Percentiles rank a stretch among this genome's conserved stretches.
Conservation (phyloP, 1,284 basidiomycete genomes). For the Apiotrichum domesticum region DNA sequence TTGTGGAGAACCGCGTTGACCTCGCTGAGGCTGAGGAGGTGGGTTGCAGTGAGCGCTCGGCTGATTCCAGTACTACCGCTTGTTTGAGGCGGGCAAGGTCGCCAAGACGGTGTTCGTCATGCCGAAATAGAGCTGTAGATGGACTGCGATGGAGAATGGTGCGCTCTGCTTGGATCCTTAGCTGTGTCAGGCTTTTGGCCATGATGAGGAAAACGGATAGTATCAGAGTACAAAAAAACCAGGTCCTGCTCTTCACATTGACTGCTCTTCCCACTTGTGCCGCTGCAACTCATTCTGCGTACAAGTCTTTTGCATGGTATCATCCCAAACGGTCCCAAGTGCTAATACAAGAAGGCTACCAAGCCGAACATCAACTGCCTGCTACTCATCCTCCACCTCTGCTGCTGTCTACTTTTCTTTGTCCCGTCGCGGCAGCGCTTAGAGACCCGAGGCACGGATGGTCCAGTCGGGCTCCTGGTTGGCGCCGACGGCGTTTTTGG, state of each 20-base stretch:
- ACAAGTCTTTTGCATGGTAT: not conserved
- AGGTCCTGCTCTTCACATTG: no score
- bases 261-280: no score
- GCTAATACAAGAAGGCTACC: not conserved
- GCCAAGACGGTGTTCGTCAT: constrained; percentile 46
- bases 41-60: constrained; percentile 6
- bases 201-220: no score
- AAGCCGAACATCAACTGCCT: not conserved
- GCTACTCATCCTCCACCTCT: not conserved
- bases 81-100: constrained; percentile 43
- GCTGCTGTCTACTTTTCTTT: no score
- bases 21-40: constrained; percentile 39
- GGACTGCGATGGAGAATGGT: no score
- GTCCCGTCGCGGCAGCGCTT: not conserved
- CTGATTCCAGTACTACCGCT: constrained; percentile 34
- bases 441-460: not conserved
- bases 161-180: no score
- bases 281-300: not conserved
- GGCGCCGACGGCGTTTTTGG: constrained; percentile 10
- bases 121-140: constrained; percentile 1
- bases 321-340: not conserved
- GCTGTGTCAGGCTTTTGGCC: no score
- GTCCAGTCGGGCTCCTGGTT: constrained; percentile 14
- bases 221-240: no score
- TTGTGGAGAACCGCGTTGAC: constrained; percentile 40